Base-by-base conservation (phyloP, 2,329 filamentous ascomycete species). In the Venturia nashicola region DNA sequence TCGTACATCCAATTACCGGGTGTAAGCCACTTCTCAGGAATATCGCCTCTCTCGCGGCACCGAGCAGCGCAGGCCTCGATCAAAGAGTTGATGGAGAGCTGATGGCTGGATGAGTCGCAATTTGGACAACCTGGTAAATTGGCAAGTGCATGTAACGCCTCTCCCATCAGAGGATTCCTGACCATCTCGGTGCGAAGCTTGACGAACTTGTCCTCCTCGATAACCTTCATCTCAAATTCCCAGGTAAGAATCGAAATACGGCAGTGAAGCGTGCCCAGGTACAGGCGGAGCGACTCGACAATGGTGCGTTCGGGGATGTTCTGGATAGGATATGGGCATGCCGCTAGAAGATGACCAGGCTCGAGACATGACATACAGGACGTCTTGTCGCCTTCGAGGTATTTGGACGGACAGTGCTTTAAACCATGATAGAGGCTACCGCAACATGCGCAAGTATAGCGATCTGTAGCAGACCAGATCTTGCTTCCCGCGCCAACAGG, bases 241-340 rank as follows among this genome's bases (percentile, higher is more conserved):
- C 42, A 44, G 12, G 59, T 44, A 5, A 60, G 59, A 60, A 60
- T 42, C 6, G 36, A 27, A 2, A 42, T 42, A 5, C 42, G 32
- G 39, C 59, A 60, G 59, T 60, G 59, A 5, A 60, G 36, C 23
- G 59, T 60, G 59, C 59, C 36, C 11, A 60, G 20, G 18, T 60
- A 60, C 2, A 60, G 59, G 20, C 23, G 20, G 59, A 60, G 36
- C 23, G 59, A 42, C 42, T 60, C 34, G 6, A 44, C 36, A 40
- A 60, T 60, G 32, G 36, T 44, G 11, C 59, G 36, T 11, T 9
- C 23, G 12, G 36, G 59, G 18, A 60, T 8, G 16, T 42, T 42
- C n/a, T 60, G 59, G 16, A 44, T 42, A 14, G 59, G 59, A 44
- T 60, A 23, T 43, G 59, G 59, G 39, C 59, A 60, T 42, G n/a